These are phyloP conservation scores for Parathielavia hyrcaniae DNA, from an alignment of 495 filamentous ascomycete genomes.

Conservation along the genomic window DNA sequence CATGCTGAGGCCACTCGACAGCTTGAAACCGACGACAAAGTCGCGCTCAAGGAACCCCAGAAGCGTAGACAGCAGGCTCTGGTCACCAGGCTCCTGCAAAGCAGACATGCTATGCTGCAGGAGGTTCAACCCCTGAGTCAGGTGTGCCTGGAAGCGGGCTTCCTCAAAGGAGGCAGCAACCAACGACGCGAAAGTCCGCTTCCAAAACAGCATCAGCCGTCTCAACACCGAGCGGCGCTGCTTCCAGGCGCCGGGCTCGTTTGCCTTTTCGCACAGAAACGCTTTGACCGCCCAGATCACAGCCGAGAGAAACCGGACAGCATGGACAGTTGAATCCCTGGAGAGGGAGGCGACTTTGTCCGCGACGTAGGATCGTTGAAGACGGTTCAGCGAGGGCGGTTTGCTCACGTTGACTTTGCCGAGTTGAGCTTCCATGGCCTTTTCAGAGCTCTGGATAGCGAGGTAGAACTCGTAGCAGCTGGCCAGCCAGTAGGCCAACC, in stretches of 20 bases:
- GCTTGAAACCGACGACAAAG: conserved; percentile 48
- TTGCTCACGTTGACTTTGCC: conserved; percentile 40
- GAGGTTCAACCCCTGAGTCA: conserved; percentile 35
- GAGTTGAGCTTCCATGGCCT: conserved; percentile 31
- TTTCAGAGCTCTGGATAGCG: conserved; percentile 36
- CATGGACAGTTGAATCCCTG: conserved; percentile 56
- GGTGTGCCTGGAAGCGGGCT: conserved; percentile 48
- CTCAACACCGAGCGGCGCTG: conserved; percentile 36
- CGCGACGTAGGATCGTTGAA: conserved; percentile 61
- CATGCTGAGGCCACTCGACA: conserved; percentile 76
- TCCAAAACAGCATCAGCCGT: conserved; percentile 51
- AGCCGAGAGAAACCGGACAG: conserved; percentile 37
- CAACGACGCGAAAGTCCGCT: conserved; percentile 49
- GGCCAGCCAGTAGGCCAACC: conserved; percentile 41
- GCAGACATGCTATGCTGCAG: conserved; percentile 25
- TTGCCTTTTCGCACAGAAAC: conserved; percentile 29
- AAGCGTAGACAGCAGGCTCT: conserved; percentile 30
- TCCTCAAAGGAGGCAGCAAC: conserved; percentile 44
- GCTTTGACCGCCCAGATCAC: conserved; percentile 31
- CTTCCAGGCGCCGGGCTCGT: conserved; percentile 27
- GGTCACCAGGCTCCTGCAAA: conserved; percentile 20
- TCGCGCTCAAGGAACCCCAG: conserved; percentile 33
- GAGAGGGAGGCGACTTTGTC: conserved; percentile 52
- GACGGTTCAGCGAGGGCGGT: conserved; percentile 57
- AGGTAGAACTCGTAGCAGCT: conserved; percentile 47